Evolutionary conservation across 148 eudicot species (phyloP), one percentile per base, ranked within the genome.

Genomic region (Talinum fruticosum): DNA sequence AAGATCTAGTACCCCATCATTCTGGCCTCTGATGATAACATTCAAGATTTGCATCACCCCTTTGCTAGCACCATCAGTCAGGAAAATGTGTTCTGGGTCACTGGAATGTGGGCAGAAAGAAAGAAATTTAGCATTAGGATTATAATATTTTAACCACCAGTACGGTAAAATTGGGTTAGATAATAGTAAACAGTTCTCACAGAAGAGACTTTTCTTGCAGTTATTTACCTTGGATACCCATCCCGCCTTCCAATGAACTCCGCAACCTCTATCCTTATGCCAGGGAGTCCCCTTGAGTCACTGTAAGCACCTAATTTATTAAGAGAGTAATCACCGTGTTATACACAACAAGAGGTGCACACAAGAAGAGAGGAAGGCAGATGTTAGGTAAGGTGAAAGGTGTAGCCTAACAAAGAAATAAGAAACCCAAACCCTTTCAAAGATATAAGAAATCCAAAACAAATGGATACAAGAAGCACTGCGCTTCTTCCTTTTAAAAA

Each of bases 21-120:
- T 69, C 61, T 76, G 82, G 79, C 91, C 87, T 69, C 97, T 86
- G 74, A 96, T 90, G 59, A 96, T 84, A 35, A 93, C 80, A 49
- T 88, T 85, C 82, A 96, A 83, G 44, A 90, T 93, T 87, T 96
- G 99, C 97, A 91, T 91, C 54, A 96, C 95, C 84, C 99, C 99
- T 86, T 96, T 93, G 88, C 99, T 93, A 72, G 99, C 99, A 86
- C 98, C 99, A 87, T 93, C 98, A 8, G 99, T 96, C 66, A 96
- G 95, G 80, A 86, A 96, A 82, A 96, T 91, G 82, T 87, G 97
- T 75, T 96, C 99, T 54, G 99, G 99, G 77, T 96, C 92, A 83
- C 99, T 96, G 93, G 57, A 47, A 84, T 76, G 5, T 70, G 72
- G 44, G 71, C 24, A 61, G 19, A 51, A 32, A 32, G 16, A 71